These are phyloP conservation scores for Bolboschoenus planiculmis DNA, from an alignment of 176 grass and related monocot species.

Conservation along the genomic window DNA sequence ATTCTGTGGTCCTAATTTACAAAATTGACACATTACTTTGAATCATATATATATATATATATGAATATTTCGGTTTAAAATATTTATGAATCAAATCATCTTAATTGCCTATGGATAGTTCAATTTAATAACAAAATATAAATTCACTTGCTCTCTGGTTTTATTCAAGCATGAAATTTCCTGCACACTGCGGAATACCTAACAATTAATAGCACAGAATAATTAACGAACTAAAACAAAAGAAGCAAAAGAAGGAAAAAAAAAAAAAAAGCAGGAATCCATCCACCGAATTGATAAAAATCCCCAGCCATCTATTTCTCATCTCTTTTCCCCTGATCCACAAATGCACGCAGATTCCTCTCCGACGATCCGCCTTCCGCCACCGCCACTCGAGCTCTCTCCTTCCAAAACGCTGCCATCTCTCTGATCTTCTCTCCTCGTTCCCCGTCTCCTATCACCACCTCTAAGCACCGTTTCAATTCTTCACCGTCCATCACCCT, in stretches of 20 bases:
- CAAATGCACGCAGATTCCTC: neutral
- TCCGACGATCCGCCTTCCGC: neutral
- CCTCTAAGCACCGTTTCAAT: conserved; percentile 46
- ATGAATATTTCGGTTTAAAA: too few species aligned
- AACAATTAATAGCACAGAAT: neutral
- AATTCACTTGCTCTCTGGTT: neutral
- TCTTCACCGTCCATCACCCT: conserved; percentile 24
- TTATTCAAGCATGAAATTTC: neutral
- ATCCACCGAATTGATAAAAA: neutral
- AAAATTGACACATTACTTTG: neutral
- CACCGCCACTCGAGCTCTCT: neutral
- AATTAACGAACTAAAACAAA: neutral
- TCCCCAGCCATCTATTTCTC: neutral
- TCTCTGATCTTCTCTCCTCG: conserved; percentile 15
- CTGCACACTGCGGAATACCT: neutral
- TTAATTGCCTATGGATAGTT: neutral
- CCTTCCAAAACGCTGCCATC: conserved; percentile 11
- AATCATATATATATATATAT: neutral
- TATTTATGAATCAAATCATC: too few species aligned
- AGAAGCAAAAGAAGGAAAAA: neutral
- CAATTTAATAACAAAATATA: neutral
- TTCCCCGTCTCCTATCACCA: conserved; percentile 25
- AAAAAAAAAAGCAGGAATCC: neutral
- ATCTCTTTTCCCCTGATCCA: neutral
- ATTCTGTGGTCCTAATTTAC: neutral